Evolutionary conservation across 352 stramenopile genomes (phyloP).

Genomic region (Phytopythium kandeliae): DNA sequence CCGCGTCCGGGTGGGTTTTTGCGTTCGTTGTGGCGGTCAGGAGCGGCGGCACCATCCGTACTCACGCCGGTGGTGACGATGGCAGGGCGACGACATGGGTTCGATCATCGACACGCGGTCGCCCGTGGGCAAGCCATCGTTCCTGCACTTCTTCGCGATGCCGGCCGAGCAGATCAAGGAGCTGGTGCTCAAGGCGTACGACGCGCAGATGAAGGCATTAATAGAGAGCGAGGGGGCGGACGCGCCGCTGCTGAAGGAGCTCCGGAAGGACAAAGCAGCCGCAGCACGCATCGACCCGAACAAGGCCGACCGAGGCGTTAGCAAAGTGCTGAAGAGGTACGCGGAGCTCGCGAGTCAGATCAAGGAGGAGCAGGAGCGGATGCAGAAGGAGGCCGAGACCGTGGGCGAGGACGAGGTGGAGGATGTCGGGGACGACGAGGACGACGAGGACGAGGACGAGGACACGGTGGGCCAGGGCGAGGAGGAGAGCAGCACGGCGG

Average conservation of each 20-base stretch:
- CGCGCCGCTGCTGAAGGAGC: conserved; percentile 59
- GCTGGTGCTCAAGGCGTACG: conserved; percentile 70
- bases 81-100: conserved; percentile 77
- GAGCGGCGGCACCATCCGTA: neutral
- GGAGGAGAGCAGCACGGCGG: conserved; percentile 11
- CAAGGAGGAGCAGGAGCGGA: conserved; percentile 54
- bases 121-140: conserved; percentile 67
- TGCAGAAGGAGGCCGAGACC: conserved; percentile 39
- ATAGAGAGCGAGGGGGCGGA: conserved; percentile 57
- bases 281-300: conserved; percentile 51
- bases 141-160: conserved; percentile 82
- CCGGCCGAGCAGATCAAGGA: conserved; percentile 61
- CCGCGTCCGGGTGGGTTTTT: conserved; percentile 54
- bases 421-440: conserved; percentile 18
- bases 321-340: conserved; percentile 69
- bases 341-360: conserved; percentile 67
- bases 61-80: neutral
- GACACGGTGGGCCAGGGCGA: neutral
- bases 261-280: conserved; percentile 43
- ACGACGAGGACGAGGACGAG: conserved; percentile 17
- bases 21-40: neutral
- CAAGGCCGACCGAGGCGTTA: conserved; percentile 63
- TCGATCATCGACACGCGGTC: conserved; percentile 76
- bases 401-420: conserved; percentile 19
- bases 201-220: conserved; percentile 81